Evolutionary conservation across 805 yeast species (phyloP).

Genomic region (Yamadazyma akitaensis): DNA sequence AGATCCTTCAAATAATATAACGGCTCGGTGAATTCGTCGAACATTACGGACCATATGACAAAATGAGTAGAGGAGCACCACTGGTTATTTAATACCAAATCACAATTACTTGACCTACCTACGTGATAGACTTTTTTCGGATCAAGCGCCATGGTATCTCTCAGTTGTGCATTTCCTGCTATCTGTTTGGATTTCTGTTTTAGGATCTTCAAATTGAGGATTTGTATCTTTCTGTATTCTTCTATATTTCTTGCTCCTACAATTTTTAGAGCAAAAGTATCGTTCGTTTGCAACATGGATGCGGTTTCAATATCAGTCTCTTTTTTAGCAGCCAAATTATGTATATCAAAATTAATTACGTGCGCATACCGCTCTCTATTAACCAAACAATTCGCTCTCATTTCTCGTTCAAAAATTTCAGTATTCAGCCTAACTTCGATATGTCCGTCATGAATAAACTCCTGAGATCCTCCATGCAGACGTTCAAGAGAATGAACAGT

Average conservation of each 20-base stretch:
- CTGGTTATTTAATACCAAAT: conserved; percentile 31
- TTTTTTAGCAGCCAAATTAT: conserved; percentile 6
- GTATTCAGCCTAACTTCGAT: not conserved
- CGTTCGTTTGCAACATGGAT: not conserved
- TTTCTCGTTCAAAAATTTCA: conserved; percentile 2
- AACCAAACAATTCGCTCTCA: conserved; percentile 10
- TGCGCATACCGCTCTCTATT: not conserved
- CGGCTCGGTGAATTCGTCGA: conserved; percentile 47
- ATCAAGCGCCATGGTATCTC: not conserved
- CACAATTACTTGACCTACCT: conserved; percentile 39
- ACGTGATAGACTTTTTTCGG: conserved; percentile 21
- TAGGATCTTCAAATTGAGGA: not conserved
- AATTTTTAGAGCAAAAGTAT: not conserved
- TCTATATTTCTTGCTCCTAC: not conserved
- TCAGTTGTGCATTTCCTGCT: not conserved
- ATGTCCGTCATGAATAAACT: conserved; percentile 9
- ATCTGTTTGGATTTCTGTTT: not conserved
- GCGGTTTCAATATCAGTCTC: not conserved
- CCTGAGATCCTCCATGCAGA: conserved; percentile 4
- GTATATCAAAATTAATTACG: not conserved
- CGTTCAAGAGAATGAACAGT: conserved; percentile 12
- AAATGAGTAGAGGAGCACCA: conserved; percentile 49
- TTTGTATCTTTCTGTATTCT: not conserved
- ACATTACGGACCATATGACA: conserved; percentile 45
- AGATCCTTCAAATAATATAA: conserved; percentile 48